Percentiles rank a stretch among this genome's conserved stretches.
Evolutionary conservation across 306 rosid species (phyloP).

Genomic region (Lathyrus aphaca): DNA sequence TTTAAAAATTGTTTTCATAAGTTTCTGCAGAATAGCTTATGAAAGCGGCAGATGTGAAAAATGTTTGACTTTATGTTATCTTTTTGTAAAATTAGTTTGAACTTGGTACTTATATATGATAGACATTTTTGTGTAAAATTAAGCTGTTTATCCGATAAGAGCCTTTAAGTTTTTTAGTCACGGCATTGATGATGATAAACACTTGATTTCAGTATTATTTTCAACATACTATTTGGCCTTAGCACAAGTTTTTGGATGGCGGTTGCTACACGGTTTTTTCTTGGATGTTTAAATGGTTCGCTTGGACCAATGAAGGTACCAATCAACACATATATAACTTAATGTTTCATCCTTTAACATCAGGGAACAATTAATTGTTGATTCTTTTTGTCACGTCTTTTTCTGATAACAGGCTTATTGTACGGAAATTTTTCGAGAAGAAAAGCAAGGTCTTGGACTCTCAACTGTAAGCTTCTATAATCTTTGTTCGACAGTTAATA

Average conservation of each 20-base stretch:
- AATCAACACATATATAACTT: background rate
- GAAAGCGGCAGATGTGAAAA: too few relatives aligned
- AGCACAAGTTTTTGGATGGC: conserved; percentile 97
- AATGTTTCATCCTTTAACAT: background rate
- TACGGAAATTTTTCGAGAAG: conserved; percentile 65
- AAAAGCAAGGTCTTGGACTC: conserved; percentile 76
- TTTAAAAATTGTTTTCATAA: too few relatives aligned
- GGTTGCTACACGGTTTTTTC: conserved; percentile 64
- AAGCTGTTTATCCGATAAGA: background rate
- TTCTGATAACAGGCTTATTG: conserved; percentile 67
- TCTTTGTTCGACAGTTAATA: background rate
- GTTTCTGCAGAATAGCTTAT: too few relatives aligned
- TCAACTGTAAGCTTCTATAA: conserved; percentile 60
- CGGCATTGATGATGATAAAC: background rate
- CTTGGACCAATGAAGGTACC: conserved; percentile 88
- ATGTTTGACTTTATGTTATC: too few relatives aligned
- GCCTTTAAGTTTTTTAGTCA: conserved; percentile 1
- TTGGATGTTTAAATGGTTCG: conserved; percentile 82
- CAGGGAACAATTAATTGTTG: background rate
- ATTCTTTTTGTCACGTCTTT: conserved; percentile 20
- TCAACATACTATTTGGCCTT: conserved; percentile 86
- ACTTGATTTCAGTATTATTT: conserved; percentile 59
- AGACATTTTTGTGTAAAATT: background rate
- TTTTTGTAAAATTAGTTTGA: too few relatives aligned
- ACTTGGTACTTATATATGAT: background rate